Evolutionary conservation across 371 early-diverging fungal species (phyloP).

Genomic region (Mucor lusitanicus): DNA sequence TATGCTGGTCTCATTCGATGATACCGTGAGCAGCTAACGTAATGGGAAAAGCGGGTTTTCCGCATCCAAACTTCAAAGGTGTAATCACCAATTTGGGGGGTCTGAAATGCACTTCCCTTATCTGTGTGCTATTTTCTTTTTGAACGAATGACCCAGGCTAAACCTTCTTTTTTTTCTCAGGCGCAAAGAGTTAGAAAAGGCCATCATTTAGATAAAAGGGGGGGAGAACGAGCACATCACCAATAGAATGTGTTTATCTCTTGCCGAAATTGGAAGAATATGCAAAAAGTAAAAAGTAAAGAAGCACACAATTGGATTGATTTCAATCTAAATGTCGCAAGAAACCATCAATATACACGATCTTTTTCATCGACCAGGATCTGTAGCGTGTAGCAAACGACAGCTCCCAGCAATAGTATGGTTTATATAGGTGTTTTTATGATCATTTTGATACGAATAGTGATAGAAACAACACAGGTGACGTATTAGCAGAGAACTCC

Average conservation of each 20-base stretch:
- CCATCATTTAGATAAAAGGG: neutral
- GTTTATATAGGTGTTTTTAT: neutral
- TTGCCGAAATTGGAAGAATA: slow-evolving; percentile 8
- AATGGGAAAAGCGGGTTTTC: neutral
- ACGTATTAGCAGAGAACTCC: neutral
- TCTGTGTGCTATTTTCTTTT: neutral
- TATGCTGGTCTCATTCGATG: neutral
- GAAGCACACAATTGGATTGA: neutral
- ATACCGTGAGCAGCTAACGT: neutral
- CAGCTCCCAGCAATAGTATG: neutral
- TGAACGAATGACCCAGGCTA: slow-evolving; percentile 3
- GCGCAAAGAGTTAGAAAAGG: neutral
- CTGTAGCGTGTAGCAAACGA: neutral
- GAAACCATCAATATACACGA: neutral
- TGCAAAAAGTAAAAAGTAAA: neutral
- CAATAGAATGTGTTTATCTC: slow-evolving; percentile 4
- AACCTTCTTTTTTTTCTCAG: slow-evolving; percentile 5
- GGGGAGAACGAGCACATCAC: neutral
- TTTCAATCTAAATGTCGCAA: neutral
- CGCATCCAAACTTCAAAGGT: neutral
- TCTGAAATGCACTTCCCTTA: neutral
- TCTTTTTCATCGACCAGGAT: neutral
- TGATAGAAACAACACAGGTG: neutral
- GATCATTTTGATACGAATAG: neutral
- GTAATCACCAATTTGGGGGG: neutral